Evolutionary conservation across 768 basidiomycete genomes (phyloP).

Genomic region (Polyporus arcularius): DNA sequence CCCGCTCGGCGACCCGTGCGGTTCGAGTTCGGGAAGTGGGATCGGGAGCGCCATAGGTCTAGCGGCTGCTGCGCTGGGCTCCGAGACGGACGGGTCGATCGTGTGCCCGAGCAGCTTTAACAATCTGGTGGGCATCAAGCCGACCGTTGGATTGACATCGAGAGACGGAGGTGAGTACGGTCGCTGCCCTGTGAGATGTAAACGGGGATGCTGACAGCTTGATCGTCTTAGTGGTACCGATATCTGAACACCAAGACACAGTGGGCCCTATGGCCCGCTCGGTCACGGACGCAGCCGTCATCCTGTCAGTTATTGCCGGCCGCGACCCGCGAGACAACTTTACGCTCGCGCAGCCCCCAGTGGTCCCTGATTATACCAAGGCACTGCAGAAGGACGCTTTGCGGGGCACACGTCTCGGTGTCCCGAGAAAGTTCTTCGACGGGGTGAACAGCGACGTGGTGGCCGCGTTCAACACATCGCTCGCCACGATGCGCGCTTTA

Average conservation of each 20-base stretch:
- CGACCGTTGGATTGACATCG: constrained; percentile 36
- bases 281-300: constrained; percentile 34
- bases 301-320: constrained; percentile 40
- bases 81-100: constrained; percentile 48
- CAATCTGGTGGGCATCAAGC: constrained; percentile 43
- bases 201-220: constrained; percentile 31
- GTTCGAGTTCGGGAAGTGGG: constrained; percentile 53
- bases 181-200: constrained; percentile 34
- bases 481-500: constrained; percentile 38
- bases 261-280: constrained; percentile 37
- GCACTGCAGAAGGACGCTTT: constrained; percentile 51
- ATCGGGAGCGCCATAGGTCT: constrained; percentile 43
- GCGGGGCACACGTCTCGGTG: constrained; percentile 43
- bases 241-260: constrained; percentile 38
- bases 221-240: constrained; percentile 38
- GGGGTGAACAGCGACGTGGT: constrained; percentile 25
- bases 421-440: constrained; percentile 39
- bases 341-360: constrained; percentile 44
- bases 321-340: constrained; percentile 41
- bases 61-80: constrained; percentile 41
- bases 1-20: constrained; percentile 41
- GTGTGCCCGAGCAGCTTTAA: constrained; percentile 40
- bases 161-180: constrained; percentile 38
- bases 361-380: constrained; percentile 54
- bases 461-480: constrained; percentile 39